Conservation (phyloP, 306 rosid species). For the Cucurbita moschata region DNA sequence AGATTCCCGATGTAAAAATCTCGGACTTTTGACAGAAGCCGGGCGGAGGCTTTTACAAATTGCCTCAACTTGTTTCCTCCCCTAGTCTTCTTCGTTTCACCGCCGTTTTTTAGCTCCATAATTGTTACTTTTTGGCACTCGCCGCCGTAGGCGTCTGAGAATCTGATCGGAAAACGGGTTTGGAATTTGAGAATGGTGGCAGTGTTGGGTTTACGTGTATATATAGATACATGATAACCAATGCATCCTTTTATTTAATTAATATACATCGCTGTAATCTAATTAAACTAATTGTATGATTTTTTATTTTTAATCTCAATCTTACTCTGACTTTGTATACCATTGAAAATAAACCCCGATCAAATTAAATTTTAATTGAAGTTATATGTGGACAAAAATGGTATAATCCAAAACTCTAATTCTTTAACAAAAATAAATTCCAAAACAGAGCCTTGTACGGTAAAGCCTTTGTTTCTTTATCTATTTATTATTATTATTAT, state of each 20-base stretch:
- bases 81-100: neutral
- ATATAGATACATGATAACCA: neutral
- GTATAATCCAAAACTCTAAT: too few relatives aligned
- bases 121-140: neutral
- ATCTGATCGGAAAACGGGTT: neutral
- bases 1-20: constrained; percentile 44
- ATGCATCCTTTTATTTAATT: neutral
- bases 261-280: neutral
- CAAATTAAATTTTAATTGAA: neutral
- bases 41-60: neutral
- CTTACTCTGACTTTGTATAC: neutral
- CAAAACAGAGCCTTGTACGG: too few relatives aligned
- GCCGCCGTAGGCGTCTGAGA: neutral
- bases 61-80: neutral
- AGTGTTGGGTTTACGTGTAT: neutral
- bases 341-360: neutral
- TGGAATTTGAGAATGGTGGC: neutral
- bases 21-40: constrained; percentile 23
- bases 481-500: too few relatives aligned
- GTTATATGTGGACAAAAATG: too few relatives aligned
- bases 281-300: neutral
- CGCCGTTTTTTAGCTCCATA: neutral
- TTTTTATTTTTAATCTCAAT: neutral
- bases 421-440: too few relatives aligned
- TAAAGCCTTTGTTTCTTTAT: too few relatives aligned